Conservation (phyloP, 306 rosid species). For the Senna tora region DNA sequence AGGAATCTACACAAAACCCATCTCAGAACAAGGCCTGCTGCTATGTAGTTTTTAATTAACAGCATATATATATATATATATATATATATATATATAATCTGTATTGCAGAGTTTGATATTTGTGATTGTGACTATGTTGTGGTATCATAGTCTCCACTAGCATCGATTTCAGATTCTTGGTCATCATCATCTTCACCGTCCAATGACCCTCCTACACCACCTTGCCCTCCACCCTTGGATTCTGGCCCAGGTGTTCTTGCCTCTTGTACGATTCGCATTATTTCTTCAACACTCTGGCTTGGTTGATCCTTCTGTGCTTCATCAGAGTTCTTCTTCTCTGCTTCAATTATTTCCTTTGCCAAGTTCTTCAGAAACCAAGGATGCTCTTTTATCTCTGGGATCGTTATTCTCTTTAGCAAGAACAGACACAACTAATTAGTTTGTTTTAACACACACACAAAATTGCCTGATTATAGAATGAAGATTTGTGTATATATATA, state of each 20-base stretch:
- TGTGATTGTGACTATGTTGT: conserved; percentile 1
- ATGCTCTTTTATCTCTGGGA: conserved; percentile 79
- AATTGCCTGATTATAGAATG: neutral
- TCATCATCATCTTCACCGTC: conserved; percentile 51
- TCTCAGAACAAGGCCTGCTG: conserved; percentile 25
- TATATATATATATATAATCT: too few species aligned
- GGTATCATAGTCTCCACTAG: conserved; percentile 42
- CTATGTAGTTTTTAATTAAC: neutral
- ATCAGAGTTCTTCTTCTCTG: conserved; percentile 47
- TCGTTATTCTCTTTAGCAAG: conserved; percentile 63
- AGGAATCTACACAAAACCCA: conserved; percentile 1
- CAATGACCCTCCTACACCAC: conserved; percentile 41
- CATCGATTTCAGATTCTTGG: conserved; percentile 56
- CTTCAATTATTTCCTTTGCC: conserved; percentile 65
- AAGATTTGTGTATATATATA: neutral
- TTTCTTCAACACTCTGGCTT: conserved; percentile 71
- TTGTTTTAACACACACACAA: neutral
- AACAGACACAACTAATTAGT: neutral
- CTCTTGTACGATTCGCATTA: conserved; percentile 62
- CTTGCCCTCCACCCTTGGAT: conserved; percentile 44
- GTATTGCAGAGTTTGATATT: conserved; percentile 17
- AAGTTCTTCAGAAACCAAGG: conserved; percentile 84
- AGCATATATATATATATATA: too few species aligned
- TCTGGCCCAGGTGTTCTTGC: conserved; percentile 58
- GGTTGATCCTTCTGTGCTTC: conserved; percentile 43